Percentiles rank a stretch among this genome's conserved stretches.
Evolutionary conservation across 176 grass and related monocot species (phyloP).

Genomic region (sorghum (Sorghum bicolor)): Sorghum_bicolor_NCBIv3 NC_012873.2:67682501-67683000

Average conservation of each 20-base stretch:
- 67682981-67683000: background rate
- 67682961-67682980: background rate
- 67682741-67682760: background rate
- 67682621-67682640: conserved; percentile 58
- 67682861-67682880: background rate
- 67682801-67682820: conserved; percentile 15
- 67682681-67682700: background rate
- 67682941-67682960: background rate
- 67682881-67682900: background rate
- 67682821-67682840: background rate
- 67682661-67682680: background rate
- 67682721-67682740: background rate
- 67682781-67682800: background rate
- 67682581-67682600: conserved; percentile 90
- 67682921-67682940: background rate
- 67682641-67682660: background rate
- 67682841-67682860: background rate
- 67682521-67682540: conserved; percentile 93
- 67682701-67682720: background rate
- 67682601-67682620: conserved; percentile 88
- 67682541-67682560: conserved; percentile 79
- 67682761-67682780: background rate
- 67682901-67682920: background rate
- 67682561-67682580: conserved; percentile 98
- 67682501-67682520: conserved; percentile 88